Conservation (phyloP, 1,284 basidiomycete species). For the Meira nashicola region DNA sequence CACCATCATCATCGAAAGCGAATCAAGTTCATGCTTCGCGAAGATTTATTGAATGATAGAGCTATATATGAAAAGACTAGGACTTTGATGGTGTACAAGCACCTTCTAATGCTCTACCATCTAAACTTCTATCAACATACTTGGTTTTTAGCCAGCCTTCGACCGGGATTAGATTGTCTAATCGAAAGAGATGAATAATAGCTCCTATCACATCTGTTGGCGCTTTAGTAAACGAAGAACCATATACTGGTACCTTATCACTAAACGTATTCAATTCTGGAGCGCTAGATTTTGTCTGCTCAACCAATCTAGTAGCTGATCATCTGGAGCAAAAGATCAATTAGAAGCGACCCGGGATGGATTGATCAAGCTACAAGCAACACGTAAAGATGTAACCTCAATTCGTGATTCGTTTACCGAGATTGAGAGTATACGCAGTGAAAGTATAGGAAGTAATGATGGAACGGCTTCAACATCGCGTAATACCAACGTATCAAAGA, state of each 20-base stretch:
- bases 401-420: slow-evolving; percentile 89
- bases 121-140: not conserved
- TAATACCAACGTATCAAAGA: not conserved
- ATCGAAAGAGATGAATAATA: not conserved
- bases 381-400: slow-evolving; percentile 73
- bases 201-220: not conserved
- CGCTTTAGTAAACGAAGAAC: not conserved
- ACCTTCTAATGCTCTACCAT: too few species aligned
- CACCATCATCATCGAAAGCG: too few species aligned
- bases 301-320: slow-evolving; percentile 30
- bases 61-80: too few species aligned
- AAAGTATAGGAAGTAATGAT: too few species aligned
- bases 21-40: too few species aligned
- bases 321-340: slow-evolving; percentile 80
- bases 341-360: slow-evolving; percentile 86
- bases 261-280: not conserved
- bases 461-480: not conserved
- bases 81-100: too few species aligned
- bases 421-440: slow-evolving; percentile 65
- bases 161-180: not conserved
- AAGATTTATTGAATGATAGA: too few species aligned
- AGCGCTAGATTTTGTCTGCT: not conserved
- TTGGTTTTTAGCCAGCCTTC: not conserved
- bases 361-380: slow-evolving; percentile 75
- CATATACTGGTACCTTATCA: not conserved